Conservation (phyloP, 2,329 filamentous ascomycete genomes). For the Drechslera avenae region DNA sequence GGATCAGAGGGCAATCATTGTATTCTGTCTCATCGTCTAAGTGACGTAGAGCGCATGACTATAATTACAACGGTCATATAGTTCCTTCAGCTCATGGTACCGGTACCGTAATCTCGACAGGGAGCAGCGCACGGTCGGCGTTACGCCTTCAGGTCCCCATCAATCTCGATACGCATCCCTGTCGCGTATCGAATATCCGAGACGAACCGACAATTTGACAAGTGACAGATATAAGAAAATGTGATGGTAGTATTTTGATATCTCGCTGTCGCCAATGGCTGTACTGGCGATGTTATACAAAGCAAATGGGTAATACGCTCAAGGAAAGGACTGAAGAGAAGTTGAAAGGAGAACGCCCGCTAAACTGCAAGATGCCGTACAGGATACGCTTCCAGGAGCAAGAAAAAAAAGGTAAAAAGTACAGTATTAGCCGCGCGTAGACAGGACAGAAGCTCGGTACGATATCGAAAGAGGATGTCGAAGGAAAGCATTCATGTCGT, state of each 20-base stretch:
- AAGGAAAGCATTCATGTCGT: constrained; percentile 27
- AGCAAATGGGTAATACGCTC: constrained; percentile 20
- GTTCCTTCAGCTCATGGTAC: constrained; percentile 14
- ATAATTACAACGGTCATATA: constrained; percentile 31
- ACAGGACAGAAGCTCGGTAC: constrained; percentile 26
- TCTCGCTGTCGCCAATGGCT: not conserved
- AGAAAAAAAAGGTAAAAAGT: constrained; percentile 25
- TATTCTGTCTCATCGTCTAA: constrained; percentile 19
- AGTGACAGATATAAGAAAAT: constrained; percentile 1
- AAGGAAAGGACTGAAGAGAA: constrained; percentile 6
- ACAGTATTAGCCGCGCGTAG: constrained; percentile 25
- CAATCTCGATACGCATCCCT: constrained; percentile 6
- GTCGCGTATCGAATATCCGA: constrained; percentile 8
- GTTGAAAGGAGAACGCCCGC: constrained; percentile 39
- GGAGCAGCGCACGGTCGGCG: constrained; percentile 13
- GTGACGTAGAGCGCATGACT: constrained; percentile 16
- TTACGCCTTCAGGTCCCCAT: constrained; percentile 10
- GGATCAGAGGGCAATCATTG: constrained; percentile 24
- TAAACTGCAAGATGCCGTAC: constrained; percentile 36
- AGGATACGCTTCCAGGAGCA: constrained; percentile 12
- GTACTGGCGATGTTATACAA: constrained; percentile 3
- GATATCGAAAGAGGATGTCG: constrained; percentile 20
- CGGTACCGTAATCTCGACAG: constrained; percentile 19
- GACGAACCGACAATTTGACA: constrained; percentile 5
- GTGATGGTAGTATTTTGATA: constrained; percentile 1